Conservation (phyloP, 306 rosid genomes). For the Lupinus albus region DNA sequence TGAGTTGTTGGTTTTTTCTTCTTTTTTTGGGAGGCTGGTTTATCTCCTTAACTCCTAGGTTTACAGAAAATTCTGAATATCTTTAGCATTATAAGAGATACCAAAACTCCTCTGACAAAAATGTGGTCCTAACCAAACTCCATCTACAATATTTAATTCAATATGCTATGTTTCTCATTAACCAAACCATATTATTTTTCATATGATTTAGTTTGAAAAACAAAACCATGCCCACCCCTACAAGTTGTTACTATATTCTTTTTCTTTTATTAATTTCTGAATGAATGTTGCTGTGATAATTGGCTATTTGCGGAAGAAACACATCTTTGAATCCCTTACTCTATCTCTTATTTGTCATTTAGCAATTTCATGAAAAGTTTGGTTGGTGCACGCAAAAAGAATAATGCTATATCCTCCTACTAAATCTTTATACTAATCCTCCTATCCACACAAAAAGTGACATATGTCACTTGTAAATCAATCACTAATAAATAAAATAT, state of each 20-base stretch:
- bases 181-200: too few species aligned
- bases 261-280: background rate
- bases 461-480: too few species aligned
- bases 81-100: background rate
- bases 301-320: slow-evolving; percentile 35
- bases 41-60: background rate
- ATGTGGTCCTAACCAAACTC: background rate
- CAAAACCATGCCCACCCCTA: too few species aligned
- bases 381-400: slow-evolving; percentile 17
- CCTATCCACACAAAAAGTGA: too few species aligned
- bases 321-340: background rate
- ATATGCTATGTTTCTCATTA: background rate
- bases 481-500: too few species aligned
- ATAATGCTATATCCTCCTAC: too few species aligned
- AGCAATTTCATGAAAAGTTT: slow-evolving; percentile 11
- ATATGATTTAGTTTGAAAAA: too few species aligned
- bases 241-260: background rate
- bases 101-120: background rate
- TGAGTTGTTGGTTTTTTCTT: background rate
- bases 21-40: background rate
- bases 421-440: too few species aligned
- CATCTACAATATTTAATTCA: too few species aligned
- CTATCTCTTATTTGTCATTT: slow-evolving; percentile 25
- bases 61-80: background rate
- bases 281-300: background rate